Percentiles rank a stretch among this genome's conserved stretches.
phyloP scores from a whole-genome alignment of 148 eudicot species.

The Dianthus caryophyllus region DNA sequence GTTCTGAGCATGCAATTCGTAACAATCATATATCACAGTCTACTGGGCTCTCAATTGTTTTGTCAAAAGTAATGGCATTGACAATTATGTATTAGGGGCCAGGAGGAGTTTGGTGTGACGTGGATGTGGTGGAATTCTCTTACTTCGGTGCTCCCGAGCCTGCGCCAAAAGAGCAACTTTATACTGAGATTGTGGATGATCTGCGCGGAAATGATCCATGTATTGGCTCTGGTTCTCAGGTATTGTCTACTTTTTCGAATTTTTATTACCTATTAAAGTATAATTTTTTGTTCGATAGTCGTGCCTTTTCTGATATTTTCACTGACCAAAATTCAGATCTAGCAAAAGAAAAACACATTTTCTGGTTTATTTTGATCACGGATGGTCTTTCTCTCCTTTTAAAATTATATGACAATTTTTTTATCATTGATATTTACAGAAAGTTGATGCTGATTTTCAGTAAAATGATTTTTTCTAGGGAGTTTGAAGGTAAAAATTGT shows the following conservation, averaged over 20 bases:
- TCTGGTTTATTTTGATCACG: too few species aligned
- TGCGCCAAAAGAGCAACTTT: slow-evolving; percentile 88
- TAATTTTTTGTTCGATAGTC: not conserved
- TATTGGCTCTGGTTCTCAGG: slow-evolving; percentile 99
- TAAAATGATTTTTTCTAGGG: too few species aligned
- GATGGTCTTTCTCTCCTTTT: too few species aligned
- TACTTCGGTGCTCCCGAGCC: slow-evolving; percentile 99
- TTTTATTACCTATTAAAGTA: not conserved
- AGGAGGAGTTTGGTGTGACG: slow-evolving; percentile 98
- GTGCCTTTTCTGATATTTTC: not conserved
- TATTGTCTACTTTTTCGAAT: slow-evolving; percentile 22
- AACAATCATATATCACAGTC: not conserved
- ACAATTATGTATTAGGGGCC: slow-evolving; percentile 61
- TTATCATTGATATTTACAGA: too few species aligned
- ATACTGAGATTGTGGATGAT: slow-evolving; percentile 95
- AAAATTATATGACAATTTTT: too few species aligned
- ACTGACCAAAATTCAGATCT: too few species aligned
- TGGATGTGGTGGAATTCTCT: slow-evolving; percentile 92
- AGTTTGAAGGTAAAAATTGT: too few species aligned
- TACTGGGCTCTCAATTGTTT: not conserved
- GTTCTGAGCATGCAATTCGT: not conserved
- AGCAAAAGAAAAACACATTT: too few species aligned
- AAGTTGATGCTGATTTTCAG: too few species aligned
- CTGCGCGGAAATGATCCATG: slow-evolving; percentile 89
- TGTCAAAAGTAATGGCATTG: slow-evolving; percentile 14